Evolutionary conservation across 2,329 filamentous ascomycete species (phyloP).

Genomic region (Chaetomiaceae sp.): DNA sequence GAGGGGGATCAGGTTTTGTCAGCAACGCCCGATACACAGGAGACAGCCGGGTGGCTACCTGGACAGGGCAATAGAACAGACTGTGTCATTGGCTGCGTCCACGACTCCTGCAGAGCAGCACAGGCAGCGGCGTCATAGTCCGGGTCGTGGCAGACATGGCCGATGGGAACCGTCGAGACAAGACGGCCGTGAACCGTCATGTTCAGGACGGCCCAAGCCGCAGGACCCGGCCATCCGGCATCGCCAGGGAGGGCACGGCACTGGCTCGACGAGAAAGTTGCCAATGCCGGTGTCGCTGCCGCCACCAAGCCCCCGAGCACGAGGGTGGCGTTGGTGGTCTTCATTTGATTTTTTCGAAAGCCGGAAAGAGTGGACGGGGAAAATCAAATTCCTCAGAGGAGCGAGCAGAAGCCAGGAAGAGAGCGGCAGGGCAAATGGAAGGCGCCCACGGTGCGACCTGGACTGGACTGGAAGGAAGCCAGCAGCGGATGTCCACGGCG

Average conservation of each 20-base stretch:
- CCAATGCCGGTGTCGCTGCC: too few relatives aligned
- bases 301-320: neutral
- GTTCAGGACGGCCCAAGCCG: slow-evolving; percentile 44
- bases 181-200: slow-evolving; percentile 41
- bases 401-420: neutral
- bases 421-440: too few relatives aligned
- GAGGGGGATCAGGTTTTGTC: neutral
- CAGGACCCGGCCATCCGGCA: slow-evolving; percentile 41
- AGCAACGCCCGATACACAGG: neutral
- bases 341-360: neutral
- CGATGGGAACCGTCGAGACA: slow-evolving; percentile 44
- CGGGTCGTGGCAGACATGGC: slow-evolving; percentile 30
- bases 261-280: neutral
- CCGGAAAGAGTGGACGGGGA: neutral
- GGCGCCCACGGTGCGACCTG: too few relatives aligned
- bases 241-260: slow-evolving; percentile 38
- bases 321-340: neutral
- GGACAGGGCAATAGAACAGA: slow-evolving; percentile 21
- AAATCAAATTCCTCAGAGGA: neutral
- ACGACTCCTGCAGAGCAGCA: slow-evolving; percentile 36
- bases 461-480: too few relatives aligned
- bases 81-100: slow-evolving; percentile 42
- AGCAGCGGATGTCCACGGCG: too few relatives aligned
- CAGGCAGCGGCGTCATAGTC: slow-evolving; percentile 44
- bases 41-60: neutral